phyloP scores from a whole-genome alignment of 1,284 basidiomycete genomes.

The Rhodotorula sp. region DNA sequence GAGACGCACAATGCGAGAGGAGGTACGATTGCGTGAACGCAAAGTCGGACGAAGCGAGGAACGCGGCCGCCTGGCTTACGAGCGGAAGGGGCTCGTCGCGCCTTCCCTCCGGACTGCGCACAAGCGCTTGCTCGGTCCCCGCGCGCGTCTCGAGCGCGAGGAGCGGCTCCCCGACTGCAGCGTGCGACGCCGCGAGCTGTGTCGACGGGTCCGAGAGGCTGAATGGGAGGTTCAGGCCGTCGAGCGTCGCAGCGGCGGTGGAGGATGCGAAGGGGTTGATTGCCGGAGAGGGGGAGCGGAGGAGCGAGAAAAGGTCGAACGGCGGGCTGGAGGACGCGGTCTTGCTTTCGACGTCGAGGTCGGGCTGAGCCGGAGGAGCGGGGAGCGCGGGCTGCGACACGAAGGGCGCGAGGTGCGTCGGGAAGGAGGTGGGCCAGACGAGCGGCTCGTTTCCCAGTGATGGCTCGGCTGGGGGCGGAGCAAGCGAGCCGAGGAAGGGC shows the following conservation, averaged over 20 bases:
- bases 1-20: slow-evolving; percentile 12
- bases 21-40: slow-evolving; percentile 27
- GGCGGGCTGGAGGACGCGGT: slow-evolving; percentile 1
- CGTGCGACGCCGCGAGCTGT: neutral
- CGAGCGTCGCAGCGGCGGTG: neutral
- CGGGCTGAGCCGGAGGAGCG: neutral
- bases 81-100: slow-evolving; percentile 3
- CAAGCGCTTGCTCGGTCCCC: neutral
- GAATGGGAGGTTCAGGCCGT: neutral
- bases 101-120: neutral
- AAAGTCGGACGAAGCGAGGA: slow-evolving; percentile 26
- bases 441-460: neutral
- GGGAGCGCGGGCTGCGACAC: neutral
- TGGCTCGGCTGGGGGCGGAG: neutral
- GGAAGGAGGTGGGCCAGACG: slow-evolving; percentile 7
- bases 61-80: slow-evolving; percentile 14
- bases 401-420: neutral
- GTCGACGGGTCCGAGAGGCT: neutral
- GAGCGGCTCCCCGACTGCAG: neutral
- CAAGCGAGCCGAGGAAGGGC: slow-evolving; percentile 12
- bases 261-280: slow-evolving; percentile 9
- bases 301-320: slow-evolving; percentile 12
- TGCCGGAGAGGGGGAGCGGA: slow-evolving; percentile 11
- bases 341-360: neutral
- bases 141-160: too few relatives aligned